Base-by-base conservation (phyloP, 129 eudicot genomes). In the Mikania micrantha region DNA sequence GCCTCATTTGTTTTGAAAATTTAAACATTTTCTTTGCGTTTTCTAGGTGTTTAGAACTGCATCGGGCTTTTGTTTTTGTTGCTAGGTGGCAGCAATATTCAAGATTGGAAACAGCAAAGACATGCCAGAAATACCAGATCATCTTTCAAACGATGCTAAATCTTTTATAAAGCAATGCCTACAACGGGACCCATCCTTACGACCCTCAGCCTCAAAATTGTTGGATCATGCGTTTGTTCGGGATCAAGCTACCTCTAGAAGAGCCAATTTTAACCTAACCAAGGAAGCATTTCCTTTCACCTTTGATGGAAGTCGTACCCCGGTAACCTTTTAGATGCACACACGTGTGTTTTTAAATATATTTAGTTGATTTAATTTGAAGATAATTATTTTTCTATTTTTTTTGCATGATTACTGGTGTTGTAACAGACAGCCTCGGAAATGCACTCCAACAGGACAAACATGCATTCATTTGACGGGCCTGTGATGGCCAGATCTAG, bases 221-320 rank as follows among this genome's bases (percentile, higher is more conserved):
- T 77, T 93, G 60, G 85, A 78, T 35, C 96, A 93, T 62, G 81
- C 96, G 7, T 93, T 88, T 53, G 95, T 93, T 65, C 77, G 83
- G 59, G 87, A 93, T 56, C 99, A 93, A 79, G 65, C 85, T 45
- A 78, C 92, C 21, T 68, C 81, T 53, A 81, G 86, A 69, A 77
- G 77, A 48, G 78, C 90, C 63, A 86, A 77, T 77, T 77, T 77
- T 60, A 85, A 64, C 78, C 45, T 83, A 64, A 82, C 86, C 36
- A 81, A 79, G 50, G 96, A 93, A 57, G 87, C 91, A 13, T 82
- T 84, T 79, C 95, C 98, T 13, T 74, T 60, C 68, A 53, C 95
- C 62, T 86, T 82, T 48, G 95, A 93, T 79, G 96, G 98, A 75
- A 85, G 89, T 77, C 95, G 91, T 66, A 88, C 93, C 25, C 94